Percentiles rank a stretch among this genome's conserved stretches.
phyloP scores from a whole-genome alignment of 345 rosid genomes.

The Arabidopsis arenosa region DNA sequence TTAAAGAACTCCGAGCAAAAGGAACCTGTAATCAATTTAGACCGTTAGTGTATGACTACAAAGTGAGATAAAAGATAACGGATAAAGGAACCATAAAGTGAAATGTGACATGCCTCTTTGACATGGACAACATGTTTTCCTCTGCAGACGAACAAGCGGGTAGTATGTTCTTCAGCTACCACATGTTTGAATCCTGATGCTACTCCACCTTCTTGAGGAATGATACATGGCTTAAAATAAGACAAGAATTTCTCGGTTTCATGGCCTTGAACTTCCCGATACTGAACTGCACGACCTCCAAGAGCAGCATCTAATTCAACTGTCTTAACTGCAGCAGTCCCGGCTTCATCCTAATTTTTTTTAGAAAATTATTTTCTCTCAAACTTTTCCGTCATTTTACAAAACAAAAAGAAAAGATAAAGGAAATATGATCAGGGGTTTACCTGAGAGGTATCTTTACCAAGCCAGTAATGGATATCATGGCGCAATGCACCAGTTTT shows the following conservation, averaged over 20 bases:
- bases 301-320: slow-evolving; percentile 99
- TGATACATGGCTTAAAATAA: slow-evolving; percentile 95
- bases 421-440: neutral
- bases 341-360: slow-evolving; percentile 82
- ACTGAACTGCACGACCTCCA: slow-evolving; percentile 99
- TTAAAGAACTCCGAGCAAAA: slow-evolving; percentile 92
- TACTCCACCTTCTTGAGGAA: slow-evolving; percentile 95
- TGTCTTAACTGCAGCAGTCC: slow-evolving; percentile 91
- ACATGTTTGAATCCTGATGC: slow-evolving; percentile 88
- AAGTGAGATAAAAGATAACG: slow-evolving; percentile 14
- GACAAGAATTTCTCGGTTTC: slow-evolving; percentile 95
- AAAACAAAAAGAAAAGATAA: neutral
- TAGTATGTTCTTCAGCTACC: slow-evolving; percentile 78
- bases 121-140: slow-evolving; percentile 96
- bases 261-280: slow-evolving; percentile 95
- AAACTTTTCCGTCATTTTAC: neutral
- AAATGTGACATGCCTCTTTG: slow-evolving; percentile 74
- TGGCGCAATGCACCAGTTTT: slow-evolving; percentile 83
- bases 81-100: neutral
- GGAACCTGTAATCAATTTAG: slow-evolving; percentile 64
- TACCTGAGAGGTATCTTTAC: slow-evolving; percentile 88
- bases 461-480: slow-evolving; percentile 94
- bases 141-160: slow-evolving; percentile 83
- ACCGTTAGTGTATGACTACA: slow-evolving; percentile 3
- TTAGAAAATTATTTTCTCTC: neutral